Conservation (phyloP, 345 rosid genomes). For the Linum tenue region DNA sequence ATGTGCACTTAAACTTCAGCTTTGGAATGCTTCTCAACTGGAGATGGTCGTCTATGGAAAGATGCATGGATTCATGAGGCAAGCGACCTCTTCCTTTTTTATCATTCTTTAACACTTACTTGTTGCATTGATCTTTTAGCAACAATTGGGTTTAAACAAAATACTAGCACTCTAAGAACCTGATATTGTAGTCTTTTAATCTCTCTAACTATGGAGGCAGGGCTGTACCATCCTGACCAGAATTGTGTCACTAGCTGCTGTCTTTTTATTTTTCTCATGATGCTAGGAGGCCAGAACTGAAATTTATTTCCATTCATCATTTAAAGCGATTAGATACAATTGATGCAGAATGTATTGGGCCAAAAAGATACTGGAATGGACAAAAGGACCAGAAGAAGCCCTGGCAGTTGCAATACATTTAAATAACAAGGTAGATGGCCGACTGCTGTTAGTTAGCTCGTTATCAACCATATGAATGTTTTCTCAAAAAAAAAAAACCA, state of each 20-base stretch:
- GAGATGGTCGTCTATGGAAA: constrained; percentile 90
- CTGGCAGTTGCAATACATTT: constrained; percentile 55
- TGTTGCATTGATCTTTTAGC: background rate
- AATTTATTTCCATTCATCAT: too few relatives aligned
- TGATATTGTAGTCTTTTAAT: too few relatives aligned
- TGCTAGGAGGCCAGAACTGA: too few relatives aligned
- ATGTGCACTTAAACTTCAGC: background rate
- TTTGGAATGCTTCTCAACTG: constrained; percentile 86
- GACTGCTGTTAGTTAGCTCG: background rate
- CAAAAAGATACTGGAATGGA: constrained; percentile 96
- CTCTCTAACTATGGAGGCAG: too few relatives aligned
- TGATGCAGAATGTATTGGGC: constrained; percentile 94
- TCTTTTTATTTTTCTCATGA: too few relatives aligned
- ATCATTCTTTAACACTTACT: background rate
- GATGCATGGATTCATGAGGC: constrained; percentile 99
- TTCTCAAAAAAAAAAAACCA: too few relatives aligned
- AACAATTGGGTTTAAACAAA: too few relatives aligned
- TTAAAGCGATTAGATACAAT: background rate
- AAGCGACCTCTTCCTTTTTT: constrained; percentile 21
- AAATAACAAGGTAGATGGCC: constrained; percentile 60
- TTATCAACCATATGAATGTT: too few relatives aligned
- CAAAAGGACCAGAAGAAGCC: constrained; percentile 82
- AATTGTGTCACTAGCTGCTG: background rate
- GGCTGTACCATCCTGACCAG: background rate
- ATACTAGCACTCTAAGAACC: too few relatives aligned